Conservation (phyloP, 371 early-diverging fungal genomes). For the Parasitella parasitica region DNA sequence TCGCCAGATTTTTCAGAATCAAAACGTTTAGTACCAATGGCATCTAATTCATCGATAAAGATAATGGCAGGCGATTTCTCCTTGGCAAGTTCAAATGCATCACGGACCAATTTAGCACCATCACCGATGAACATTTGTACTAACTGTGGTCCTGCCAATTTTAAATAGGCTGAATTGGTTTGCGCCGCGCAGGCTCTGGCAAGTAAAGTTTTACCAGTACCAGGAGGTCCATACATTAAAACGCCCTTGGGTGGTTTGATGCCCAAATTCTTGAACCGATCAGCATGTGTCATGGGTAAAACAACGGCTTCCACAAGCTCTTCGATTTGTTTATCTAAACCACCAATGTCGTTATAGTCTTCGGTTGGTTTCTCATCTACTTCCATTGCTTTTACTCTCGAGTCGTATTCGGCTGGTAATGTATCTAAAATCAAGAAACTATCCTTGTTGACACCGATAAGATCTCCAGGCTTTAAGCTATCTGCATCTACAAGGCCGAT, state of each 20-base stretch:
- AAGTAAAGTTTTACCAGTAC: constrained; percentile 95
- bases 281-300: constrained; percentile 97
- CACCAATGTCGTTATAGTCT: constrained; percentile 99
- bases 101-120: constrained; percentile 98
- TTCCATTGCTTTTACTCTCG: constrained; percentile 99
- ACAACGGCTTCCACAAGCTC: constrained; percentile 99
- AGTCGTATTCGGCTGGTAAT: constrained; percentile 98
- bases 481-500: constrained; percentile 96
- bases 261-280: constrained; percentile 94
- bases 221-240: constrained; percentile 99
- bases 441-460: constrained; percentile 99
- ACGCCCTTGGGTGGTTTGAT: constrained; percentile 99
- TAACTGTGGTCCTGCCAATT: constrained; percentile 98
- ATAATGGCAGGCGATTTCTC: constrained; percentile 99
- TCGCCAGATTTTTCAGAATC: constrained; percentile 99
- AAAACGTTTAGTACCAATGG: constrained; percentile 99
- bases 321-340: constrained; percentile 98
- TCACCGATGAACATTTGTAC: constrained; percentile 99
- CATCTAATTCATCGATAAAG: constrained; percentile 99
- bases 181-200: constrained; percentile 99
- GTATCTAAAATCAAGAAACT: constrained; percentile 98
- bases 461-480: constrained; percentile 96
- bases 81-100: constrained; percentile 98
- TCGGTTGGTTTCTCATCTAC: constrained; percentile 99
- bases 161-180: constrained; percentile 95